A percentile compares a stretch with the other conserved stretches of the same genome.
These are phyloP conservation scores for Botrytis tulipae DNA, from an alignment of 2,329 filamentous ascomycete species.

Conservation along the genomic window DNA sequence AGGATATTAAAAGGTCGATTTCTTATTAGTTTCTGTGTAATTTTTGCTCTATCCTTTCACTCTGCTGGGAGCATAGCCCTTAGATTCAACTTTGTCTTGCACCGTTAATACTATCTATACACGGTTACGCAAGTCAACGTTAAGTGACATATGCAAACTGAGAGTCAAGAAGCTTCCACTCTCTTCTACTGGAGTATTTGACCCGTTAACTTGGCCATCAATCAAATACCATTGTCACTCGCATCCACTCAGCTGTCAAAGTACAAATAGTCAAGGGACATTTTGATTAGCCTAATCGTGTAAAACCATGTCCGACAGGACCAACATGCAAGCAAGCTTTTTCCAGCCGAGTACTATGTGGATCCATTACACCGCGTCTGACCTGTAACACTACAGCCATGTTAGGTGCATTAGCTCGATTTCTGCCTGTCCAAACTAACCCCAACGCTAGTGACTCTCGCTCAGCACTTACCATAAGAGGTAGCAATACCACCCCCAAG, in stretches of 20 bases:
- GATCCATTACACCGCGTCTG: neutral
- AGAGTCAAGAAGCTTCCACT: neutral
- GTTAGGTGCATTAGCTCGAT: conserved; percentile 2
- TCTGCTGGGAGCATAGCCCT: neutral
- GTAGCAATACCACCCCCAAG: neutral
- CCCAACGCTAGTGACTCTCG: neutral
- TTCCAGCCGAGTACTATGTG: conserved; percentile 1
- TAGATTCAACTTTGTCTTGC: neutral
- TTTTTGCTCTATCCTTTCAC: neutral
- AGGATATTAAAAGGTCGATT: neutral
- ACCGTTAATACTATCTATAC: neutral
- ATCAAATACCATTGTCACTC: neutral
- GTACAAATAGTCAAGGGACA: neutral
- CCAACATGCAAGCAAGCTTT: neutral
- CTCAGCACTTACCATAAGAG: neutral
- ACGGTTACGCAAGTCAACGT: neutral
- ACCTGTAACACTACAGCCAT: conserved; percentile 11
- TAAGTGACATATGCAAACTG: neutral
- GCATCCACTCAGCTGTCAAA: neutral
- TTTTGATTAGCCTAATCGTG: neutral
- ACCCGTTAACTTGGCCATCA: neutral
- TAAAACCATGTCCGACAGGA: neutral
- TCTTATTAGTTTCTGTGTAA: neutral
- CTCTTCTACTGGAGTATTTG: neutral
- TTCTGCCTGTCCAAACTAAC: neutral